A percentile compares a stretch with the other conserved stretches of the same genome.
Conservation (phyloP, 176 grass and related monocot genomes). For the Raddia guianensis region DNA sequence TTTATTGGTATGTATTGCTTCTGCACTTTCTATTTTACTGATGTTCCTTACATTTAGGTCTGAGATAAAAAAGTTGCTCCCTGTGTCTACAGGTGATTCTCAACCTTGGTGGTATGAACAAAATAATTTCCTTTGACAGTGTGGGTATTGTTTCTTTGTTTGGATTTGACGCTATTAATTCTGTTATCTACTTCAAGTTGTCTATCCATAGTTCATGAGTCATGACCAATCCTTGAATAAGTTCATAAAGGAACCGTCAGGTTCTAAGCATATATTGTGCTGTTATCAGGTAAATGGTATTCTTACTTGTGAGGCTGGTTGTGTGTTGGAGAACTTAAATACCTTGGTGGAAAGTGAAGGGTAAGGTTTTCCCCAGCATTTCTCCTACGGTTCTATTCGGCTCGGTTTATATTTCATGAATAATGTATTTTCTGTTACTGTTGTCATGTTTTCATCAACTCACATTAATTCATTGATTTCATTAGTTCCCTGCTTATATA, state of each 20-base stretch:
- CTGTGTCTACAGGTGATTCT: conserved; percentile 73
- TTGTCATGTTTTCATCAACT: conserved; percentile 13
- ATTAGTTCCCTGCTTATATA: conserved; percentile 1
- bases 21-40: conserved; percentile 28
- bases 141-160: conserved; percentile 50
- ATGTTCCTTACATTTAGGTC: conserved; percentile 21
- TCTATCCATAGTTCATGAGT: conserved; percentile 17
- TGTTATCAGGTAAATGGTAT: conserved; percentile 89
- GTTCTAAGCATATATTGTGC: conserved; percentile 48
- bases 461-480: conserved; percentile 14
- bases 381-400: not conserved
- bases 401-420: conserved; percentile 6
- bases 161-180: conserved; percentile 36
- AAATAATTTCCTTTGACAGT: conserved; percentile 87
- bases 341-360: conserved; percentile 87
- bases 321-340: conserved; percentile 87
- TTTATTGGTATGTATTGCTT: not conserved
- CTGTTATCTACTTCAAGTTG: conserved; percentile 24
- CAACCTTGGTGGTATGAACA: conserved; percentile 75
- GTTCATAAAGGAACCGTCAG: conserved; percentile 30
- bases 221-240: conserved; percentile 6
- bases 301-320: conserved; percentile 93
- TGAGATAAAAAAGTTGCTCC: conserved; percentile 32
- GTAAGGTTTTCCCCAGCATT: conserved; percentile 51
- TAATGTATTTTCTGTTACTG: conserved; percentile 8